Evolutionary conservation across 139 green algal species (phyloP).

Genomic region (Picochlorum sp.): DNA sequence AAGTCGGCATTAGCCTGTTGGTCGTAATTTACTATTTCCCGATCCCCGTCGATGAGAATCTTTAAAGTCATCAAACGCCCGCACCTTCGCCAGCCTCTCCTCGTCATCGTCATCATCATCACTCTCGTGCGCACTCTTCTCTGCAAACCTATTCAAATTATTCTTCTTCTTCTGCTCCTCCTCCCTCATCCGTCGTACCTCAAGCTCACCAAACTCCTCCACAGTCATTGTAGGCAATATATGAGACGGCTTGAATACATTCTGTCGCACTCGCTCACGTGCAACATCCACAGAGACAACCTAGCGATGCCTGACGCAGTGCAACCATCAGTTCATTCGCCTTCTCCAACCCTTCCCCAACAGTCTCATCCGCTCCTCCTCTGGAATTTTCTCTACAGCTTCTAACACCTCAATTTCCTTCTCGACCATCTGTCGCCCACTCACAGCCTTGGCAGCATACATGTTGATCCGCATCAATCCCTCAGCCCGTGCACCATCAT

Average conservation of each 20-base stretch:
- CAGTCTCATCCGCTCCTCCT: slow-evolving; percentile 21
- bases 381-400: slow-evolving; percentile 25
- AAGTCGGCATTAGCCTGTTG: slow-evolving; percentile 4
- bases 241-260: slow-evolving; percentile 71
- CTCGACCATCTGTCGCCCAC: slow-evolving; percentile 19
- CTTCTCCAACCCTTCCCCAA: slow-evolving; percentile 12
- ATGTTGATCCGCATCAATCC: slow-evolving; percentile 39
- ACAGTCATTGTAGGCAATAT: slow-evolving; percentile 64
- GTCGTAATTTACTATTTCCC: slow-evolving; percentile 75
- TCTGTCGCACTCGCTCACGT: slow-evolving; percentile 11
- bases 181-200: slow-evolving; percentile 16
- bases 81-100: slow-evolving; percentile 21
- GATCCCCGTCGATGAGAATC: slow-evolving; percentile 65
- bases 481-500: slow-evolving; percentile 45
- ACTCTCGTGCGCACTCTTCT: too few species aligned
- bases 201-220: slow-evolving; percentile 24
- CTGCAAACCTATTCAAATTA: background rate
- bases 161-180: background rate
- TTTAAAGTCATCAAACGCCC: slow-evolving; percentile 72
- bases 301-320: slow-evolving; percentile 3
- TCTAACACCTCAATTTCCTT: slow-evolving; percentile 56
- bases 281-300: background rate
- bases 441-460: slow-evolving; percentile 32
- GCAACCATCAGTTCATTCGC: slow-evolving; percentile 21
- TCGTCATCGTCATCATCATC: slow-evolving; percentile 24